These are phyloP conservation scores for Sphaerobolus stellatus DNA, from an alignment of 1,284 basidiomycete species.

Conservation along the genomic window DNA sequence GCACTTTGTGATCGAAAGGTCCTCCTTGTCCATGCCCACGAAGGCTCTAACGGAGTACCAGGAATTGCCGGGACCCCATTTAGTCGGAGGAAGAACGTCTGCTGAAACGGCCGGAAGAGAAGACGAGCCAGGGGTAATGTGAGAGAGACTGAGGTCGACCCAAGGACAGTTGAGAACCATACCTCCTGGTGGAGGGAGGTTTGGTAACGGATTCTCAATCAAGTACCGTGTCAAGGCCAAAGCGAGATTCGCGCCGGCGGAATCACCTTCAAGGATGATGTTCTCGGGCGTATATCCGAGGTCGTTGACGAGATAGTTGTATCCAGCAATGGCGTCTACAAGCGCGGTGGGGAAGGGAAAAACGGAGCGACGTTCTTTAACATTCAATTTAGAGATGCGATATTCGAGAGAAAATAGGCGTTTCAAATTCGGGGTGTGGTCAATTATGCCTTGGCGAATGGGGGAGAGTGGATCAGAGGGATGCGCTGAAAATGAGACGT, in stretches of 20 bases:
- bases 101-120: slow-evolving; percentile 4
- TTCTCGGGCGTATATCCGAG: slow-evolving; percentile 45
- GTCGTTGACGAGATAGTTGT: slow-evolving; percentile 53
- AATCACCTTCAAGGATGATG: slow-evolving; percentile 68
- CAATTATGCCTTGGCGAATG: not conserved
- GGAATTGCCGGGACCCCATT: not conserved
- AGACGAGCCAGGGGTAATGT: slow-evolving; percentile 25
- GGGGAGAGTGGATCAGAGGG: not conserved
- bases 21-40: not conserved
- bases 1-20: not conserved
- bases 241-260: slow-evolving; percentile 71
- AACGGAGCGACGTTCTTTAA: not conserved
- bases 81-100: not conserved
- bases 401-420: not conserved
- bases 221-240: slow-evolving; percentile 57
- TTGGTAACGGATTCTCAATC: slow-evolving; percentile 34
- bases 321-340: slow-evolving; percentile 60
- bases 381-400: not conserved
- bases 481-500: not conserved
- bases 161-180: slow-evolving; percentile 50
- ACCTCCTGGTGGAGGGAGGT: slow-evolving; percentile 30
- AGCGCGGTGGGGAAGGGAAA: slow-evolving; percentile 63
- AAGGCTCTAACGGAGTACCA: not conserved
- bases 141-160: slow-evolving; percentile 39
- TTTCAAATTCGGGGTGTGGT: not conserved